phyloP scores from a whole-genome alignment of 768 basidiomycete genomes.

The Daedalea quercina region DNA sequence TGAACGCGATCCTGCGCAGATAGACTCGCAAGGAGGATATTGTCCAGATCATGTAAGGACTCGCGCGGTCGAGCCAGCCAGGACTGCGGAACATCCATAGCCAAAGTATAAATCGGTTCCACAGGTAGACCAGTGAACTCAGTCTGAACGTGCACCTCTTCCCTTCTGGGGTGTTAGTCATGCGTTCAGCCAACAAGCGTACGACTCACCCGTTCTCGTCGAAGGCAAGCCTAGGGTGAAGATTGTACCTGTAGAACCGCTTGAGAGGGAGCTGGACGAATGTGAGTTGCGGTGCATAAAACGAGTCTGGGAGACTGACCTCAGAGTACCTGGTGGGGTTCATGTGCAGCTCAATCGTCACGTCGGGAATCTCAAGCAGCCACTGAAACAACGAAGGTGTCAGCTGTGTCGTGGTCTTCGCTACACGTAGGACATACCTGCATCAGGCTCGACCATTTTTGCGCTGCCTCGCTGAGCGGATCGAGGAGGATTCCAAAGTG shows the following conservation, averaged over 20 bases:
- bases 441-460: constrained; percentile 79
- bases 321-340: constrained; percentile 66
- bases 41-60: constrained; percentile 90
- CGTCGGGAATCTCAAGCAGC: constrained; percentile 54
- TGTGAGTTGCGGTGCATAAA: neutral
- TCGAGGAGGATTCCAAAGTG: constrained; percentile 73
- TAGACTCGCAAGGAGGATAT: constrained; percentile 76
- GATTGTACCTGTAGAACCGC: constrained; percentile 82
- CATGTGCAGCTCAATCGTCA: constrained; percentile 70
- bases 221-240: constrained; percentile 52
- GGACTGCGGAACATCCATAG: constrained; percentile 82
- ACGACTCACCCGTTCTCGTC: constrained; percentile 60
- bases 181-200: neutral
- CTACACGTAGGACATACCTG: constrained; percentile 38
- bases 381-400: constrained; percentile 37
- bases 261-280: constrained; percentile 75
- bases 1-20: constrained; percentile 40
- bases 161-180: constrained; percentile 26
- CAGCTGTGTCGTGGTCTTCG: neutral
- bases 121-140: constrained; percentile 69
- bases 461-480: constrained; percentile 78
- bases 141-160: constrained; percentile 51
- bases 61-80: constrained; percentile 93
- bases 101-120: constrained; percentile 90
- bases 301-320: constrained; percentile 32